Percentiles rank a stretch among this genome's conserved stretches.
Evolutionary conservation across 305 asterid genomes (phyloP).

Genomic region (Lippia alba): DNA sequence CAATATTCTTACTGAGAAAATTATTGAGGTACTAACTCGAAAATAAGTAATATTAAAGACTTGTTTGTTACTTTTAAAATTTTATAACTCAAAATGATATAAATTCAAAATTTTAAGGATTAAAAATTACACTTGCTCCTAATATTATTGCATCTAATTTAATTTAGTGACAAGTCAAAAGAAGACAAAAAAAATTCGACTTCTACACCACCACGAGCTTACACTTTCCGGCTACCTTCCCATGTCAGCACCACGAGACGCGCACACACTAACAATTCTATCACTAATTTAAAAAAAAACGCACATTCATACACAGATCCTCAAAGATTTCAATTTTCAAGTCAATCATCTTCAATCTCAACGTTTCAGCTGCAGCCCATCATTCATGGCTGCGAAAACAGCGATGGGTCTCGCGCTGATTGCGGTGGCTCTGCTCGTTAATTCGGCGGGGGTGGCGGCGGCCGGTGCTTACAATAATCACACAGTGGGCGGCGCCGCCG

Average conservation of each 20-base stretch:
- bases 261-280: conserved; percentile 21
- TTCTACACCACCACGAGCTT: not conserved
- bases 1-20: too few species aligned
- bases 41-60: too few species aligned
- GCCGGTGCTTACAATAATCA: conserved; percentile 66
- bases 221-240: not conserved
- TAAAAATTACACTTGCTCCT: too few species aligned
- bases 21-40: too few species aligned
- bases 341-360: not conserved
- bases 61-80: too few species aligned
- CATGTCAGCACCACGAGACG: not conserved
- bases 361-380: conserved; percentile 17
- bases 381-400: conserved; percentile 46
- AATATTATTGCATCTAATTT: too few species aligned
- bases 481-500: conserved; percentile 76
- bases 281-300: conserved; percentile 11
- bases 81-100: too few species aligned
- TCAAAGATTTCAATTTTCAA: conserved; percentile 34
- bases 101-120: too few species aligned
- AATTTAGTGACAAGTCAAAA: too few species aligned
- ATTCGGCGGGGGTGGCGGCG: conserved; percentile 41
- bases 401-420: conserved; percentile 39
- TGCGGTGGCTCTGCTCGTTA: conserved; percentile 44
- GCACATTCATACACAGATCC: conserved; percentile 4
- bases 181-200: too few species aligned